These are phyloP conservation scores for Daldinia eschscholtzii DNA, from an alignment of 2,329 filamentous ascomycete species.

Conservation along the genomic window DNA sequence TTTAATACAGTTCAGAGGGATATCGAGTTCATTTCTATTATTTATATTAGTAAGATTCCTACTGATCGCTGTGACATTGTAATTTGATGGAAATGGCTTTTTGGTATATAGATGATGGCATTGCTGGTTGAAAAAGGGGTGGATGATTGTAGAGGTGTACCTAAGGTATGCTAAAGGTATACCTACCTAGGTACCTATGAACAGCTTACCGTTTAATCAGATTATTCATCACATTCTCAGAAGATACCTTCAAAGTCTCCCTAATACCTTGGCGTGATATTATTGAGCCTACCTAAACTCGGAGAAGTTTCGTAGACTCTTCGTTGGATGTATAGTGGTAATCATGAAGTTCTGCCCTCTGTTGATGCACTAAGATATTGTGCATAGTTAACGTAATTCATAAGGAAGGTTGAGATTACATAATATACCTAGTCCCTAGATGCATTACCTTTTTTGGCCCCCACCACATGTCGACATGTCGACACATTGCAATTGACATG, in stretches of 20 bases:
- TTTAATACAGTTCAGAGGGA: background rate
- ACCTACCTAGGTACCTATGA: background rate
- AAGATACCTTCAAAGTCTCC: background rate
- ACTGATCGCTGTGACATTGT: background rate
- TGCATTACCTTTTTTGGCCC: background rate
- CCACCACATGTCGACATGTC: slow-evolving; percentile 20
- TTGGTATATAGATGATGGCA: too few species aligned
- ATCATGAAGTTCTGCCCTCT: background rate
- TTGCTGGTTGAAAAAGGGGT: background rate
- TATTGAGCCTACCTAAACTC: too few species aligned
- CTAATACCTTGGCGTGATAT: background rate
- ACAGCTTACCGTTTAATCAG: background rate
- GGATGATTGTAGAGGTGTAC: too few species aligned
- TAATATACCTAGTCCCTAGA: background rate
- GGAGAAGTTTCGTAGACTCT: too few species aligned
- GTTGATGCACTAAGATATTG: background rate
- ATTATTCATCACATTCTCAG: background rate
- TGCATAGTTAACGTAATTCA: background rate
- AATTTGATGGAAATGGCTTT: background rate
- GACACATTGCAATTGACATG: slow-evolving; percentile 44
- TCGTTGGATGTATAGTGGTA: too few species aligned
- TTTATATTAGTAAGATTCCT: background rate
- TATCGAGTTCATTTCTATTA: background rate
- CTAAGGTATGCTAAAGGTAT: background rate
- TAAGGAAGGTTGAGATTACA: background rate